These are phyloP conservation scores for Mortierella hygrophila DNA, from an alignment of 192 early-diverging fungal genomes.

Conservation along the genomic window DNA sequence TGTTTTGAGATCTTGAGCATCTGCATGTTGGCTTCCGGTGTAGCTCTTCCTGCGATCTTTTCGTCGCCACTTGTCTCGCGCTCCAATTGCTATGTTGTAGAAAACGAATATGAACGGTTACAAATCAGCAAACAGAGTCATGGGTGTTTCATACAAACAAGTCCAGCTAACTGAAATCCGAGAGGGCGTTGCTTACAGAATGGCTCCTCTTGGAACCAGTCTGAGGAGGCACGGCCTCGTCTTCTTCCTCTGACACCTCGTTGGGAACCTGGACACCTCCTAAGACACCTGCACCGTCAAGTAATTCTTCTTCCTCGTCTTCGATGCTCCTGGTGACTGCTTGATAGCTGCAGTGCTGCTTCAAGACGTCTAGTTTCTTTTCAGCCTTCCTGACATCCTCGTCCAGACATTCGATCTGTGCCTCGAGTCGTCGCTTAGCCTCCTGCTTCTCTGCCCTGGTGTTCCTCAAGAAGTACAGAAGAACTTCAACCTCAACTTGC, in stretches of 20 bases:
- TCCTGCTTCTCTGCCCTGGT: slow-evolving; percentile 70
- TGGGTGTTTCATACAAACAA: neutral
- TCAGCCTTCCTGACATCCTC: slow-evolving; percentile 58
- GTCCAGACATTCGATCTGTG: slow-evolving; percentile 60
- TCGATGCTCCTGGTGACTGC: slow-evolving; percentile 27
- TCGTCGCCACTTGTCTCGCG: slow-evolving; percentile 31
- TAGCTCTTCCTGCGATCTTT: slow-evolving; percentile 6
- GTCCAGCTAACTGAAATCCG: neutral
- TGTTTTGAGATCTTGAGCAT: slow-evolving; percentile 32
- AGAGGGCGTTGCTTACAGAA: slow-evolving; percentile 28
- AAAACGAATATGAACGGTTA: neutral
- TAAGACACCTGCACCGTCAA: slow-evolving; percentile 17
- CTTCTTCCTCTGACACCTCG: slow-evolving; percentile 53
- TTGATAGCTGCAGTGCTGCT: slow-evolving; percentile 27
- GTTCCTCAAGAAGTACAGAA: slow-evolving; percentile 75
- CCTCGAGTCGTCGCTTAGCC: slow-evolving; percentile 51
- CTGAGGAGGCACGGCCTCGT: slow-evolving; percentile 51
- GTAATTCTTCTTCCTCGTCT: slow-evolving; percentile 45
- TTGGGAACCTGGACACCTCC: slow-evolving; percentile 48
- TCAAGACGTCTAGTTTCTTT: slow-evolving; percentile 53
- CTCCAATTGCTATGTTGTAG: slow-evolving; percentile 35
- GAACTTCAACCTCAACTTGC: slow-evolving; percentile 68
- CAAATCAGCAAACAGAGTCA: neutral
- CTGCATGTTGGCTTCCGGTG: slow-evolving; percentile 22
- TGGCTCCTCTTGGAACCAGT: slow-evolving; percentile 43